A percentile compares a stretch with the other conserved stretches of the same genome.
These are phyloP conservation scores for Vitis cinerea DNA, from an alignment of 164 flowering plant genomes.

Conservation along the genomic window DNA sequence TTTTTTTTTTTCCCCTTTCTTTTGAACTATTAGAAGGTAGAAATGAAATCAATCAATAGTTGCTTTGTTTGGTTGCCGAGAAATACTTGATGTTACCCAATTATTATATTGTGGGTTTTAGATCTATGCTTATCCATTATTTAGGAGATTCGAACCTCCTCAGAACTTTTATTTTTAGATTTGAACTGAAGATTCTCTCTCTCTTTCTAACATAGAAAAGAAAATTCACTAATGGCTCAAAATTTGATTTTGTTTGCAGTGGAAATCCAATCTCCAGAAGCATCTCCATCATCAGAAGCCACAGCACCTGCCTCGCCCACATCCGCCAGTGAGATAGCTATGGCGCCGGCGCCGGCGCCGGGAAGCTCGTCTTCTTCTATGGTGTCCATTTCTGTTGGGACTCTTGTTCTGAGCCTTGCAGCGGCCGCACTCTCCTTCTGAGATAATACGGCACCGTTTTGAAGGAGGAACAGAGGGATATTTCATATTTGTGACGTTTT, in stretches of 20 bases:
- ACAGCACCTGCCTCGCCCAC: neutral
- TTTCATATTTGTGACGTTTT: too few species aligned
- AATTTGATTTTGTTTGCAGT: slow-evolving; percentile 2
- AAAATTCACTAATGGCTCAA: neutral
- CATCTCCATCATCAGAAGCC: slow-evolving; percentile 5
- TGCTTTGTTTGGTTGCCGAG: too few species aligned
- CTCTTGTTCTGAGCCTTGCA: slow-evolving; percentile 6
- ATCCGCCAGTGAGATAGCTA: slow-evolving; percentile 7
- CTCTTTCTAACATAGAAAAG: neutral
- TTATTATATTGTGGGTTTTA: too few species aligned
- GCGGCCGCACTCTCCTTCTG: slow-evolving; percentile 14
- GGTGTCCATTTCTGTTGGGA: slow-evolving; percentile 13
- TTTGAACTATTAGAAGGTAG: neutral
- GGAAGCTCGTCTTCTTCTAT: slow-evolving; percentile 8
- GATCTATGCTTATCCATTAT: too few species aligned
- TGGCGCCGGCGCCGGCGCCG: slow-evolving; percentile 23
- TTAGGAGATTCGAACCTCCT: too few species aligned
- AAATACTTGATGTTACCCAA: too few species aligned
- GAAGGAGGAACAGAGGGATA: too few species aligned
- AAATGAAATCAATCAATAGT: too few species aligned
- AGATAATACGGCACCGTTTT: neutral
- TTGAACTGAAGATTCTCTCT: neutral
- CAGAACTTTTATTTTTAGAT: too few species aligned
- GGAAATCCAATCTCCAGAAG: neutral
- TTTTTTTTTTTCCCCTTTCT: neutral